These are phyloP conservation scores for Lojkania enalia DNA, from an alignment of 2,329 filamentous ascomycete genomes.

Conservation along the genomic window DNA sequence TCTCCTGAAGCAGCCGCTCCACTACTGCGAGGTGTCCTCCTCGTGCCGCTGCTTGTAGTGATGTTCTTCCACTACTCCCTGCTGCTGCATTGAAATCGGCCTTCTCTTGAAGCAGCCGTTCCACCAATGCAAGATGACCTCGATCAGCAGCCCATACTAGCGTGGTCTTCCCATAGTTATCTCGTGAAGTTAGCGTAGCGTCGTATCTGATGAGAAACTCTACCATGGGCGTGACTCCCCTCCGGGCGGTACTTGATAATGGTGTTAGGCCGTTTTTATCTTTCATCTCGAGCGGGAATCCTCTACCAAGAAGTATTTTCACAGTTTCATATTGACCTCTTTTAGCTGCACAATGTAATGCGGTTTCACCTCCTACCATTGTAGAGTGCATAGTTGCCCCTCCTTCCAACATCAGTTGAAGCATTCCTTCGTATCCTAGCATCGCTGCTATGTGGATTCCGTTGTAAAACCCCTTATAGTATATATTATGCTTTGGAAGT, in stretches of 20 bases:
- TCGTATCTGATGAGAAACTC: not conserved
- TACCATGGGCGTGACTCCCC: not conserved
- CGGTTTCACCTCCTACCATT: not conserved
- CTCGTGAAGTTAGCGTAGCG: not conserved
- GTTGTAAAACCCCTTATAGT: too few relatives aligned
- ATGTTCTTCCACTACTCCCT: too few relatives aligned
- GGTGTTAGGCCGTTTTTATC: not conserved
- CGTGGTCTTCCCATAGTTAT: not conserved
- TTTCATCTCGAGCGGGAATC: not conserved
- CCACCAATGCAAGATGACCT: conserved; percentile 1
- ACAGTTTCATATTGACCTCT: not conserved
- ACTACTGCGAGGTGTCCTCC: too few relatives aligned
- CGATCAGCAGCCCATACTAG: conserved; percentile 1
- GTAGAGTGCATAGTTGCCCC: not conserved
- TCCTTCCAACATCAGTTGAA: not conserved
- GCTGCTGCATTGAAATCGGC: conserved; percentile 7
- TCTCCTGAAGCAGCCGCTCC: conserved; percentile 5
- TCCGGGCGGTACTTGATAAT: not conserved
- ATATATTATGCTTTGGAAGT: too few relatives aligned
- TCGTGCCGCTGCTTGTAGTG: too few relatives aligned
- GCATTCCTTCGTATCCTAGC: not conserved
- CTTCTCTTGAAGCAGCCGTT: conserved; percentile 7
- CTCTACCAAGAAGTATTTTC: not conserved
- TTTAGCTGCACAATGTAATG: not conserved
- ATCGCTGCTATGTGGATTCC: not conserved